Base-by-base conservation (phyloP, 1,284 basidiomycete species). In the Papiliotrema fonsecae region DNA sequence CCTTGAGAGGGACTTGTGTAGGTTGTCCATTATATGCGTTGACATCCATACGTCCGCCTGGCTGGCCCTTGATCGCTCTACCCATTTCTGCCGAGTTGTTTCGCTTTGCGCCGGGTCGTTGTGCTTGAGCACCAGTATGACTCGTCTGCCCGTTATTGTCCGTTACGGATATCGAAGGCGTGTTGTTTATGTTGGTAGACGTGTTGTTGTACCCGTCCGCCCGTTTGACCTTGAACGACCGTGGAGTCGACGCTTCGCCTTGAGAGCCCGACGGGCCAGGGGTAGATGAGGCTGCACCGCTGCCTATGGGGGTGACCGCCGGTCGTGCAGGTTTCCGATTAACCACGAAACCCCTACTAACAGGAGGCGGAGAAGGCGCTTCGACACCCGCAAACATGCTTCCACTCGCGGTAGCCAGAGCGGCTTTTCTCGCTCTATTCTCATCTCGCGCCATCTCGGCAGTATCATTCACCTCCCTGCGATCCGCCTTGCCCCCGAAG, bases 361-460 rank as follows among this genome's bases (percentile, higher is more conserved):
- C 39, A 22, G 43, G 24, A 39, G 27, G 37, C 19, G 63, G 58
- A n/a, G n/a, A n/a, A n/a, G n/a, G n/a, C 6, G 58, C 54, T 10
- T 59, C 58, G 1, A 72, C 63, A 46, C 70, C 70, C 6, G 61
- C 64, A 24, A 72, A 62, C 35, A 68, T 42, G 9, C 65, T 64
- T 22, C 65, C 70, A 27, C 52, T 58, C 50, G 68, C 62, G 40
- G 62, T 62, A 14, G 67, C 64, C 25, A 66, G 49, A 4, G 59
- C 64, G 1, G 61, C 64, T 49, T 72, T 70, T 47, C 70, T 59
- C 27, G 67, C 70, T 42, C 60, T 60, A 39, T 68, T 69, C 52
- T 70, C 70, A 45, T 66, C 63, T 26, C 58, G 48, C 25, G 55
- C 62, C 14, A 47, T 45, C 32, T 63, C 60, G 19, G 49, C 55